Conservation (phyloP, 352 stramenopile species). For the Blastocystis hominis region DNA sequence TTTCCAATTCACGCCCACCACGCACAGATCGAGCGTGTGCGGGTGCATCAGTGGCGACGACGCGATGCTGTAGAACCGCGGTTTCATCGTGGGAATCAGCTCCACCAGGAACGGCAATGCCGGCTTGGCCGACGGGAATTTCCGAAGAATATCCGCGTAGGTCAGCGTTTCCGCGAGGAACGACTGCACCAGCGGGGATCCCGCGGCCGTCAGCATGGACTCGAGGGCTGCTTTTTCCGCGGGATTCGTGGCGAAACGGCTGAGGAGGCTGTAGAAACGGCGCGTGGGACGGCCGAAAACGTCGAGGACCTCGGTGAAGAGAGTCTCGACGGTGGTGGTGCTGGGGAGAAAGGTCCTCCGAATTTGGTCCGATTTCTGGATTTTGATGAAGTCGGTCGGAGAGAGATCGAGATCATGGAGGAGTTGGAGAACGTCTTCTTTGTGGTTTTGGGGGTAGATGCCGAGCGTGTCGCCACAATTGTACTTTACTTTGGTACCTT, state of each 20-base stretch:
- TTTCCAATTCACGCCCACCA: slow-evolving; percentile 76
- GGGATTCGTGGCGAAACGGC: slow-evolving; percentile 64
- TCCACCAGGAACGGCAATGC: slow-evolving; percentile 67
- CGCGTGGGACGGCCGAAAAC: slow-evolving; percentile 73
- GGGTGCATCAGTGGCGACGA: slow-evolving; percentile 76
- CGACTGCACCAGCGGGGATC: slow-evolving; percentile 45
- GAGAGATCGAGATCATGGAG: slow-evolving; percentile 68
- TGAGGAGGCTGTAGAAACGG: slow-evolving; percentile 72
- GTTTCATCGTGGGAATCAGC: slow-evolving; percentile 72
- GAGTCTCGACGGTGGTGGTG: slow-evolving; percentile 71
- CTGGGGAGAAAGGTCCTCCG: slow-evolving; percentile 60
- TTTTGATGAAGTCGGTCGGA: slow-evolving; percentile 67
- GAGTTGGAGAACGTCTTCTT: slow-evolving; percentile 70
- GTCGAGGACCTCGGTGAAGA: slow-evolving; percentile 73
- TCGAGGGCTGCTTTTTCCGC: slow-evolving; percentile 65
- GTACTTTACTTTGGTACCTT: slow-evolving; percentile 72
- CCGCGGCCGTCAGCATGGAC: slow-evolving; percentile 16
- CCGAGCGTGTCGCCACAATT: slow-evolving; percentile 72
- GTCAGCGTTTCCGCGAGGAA: slow-evolving; percentile 66
- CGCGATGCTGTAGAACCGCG: slow-evolving; percentile 80
- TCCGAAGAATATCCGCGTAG: slow-evolving; percentile 69
- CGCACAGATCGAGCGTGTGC: slow-evolving; percentile 71
- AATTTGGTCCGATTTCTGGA: slow-evolving; percentile 65
- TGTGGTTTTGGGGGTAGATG: slow-evolving; percentile 74
- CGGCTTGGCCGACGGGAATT: slow-evolving; percentile 70